A percentile compares a stretch with the other conserved stretches of the same genome.
phyloP scores from a whole-genome alignment of 345 rosid species.

The Eucalyptus erythrocorys region DNA sequence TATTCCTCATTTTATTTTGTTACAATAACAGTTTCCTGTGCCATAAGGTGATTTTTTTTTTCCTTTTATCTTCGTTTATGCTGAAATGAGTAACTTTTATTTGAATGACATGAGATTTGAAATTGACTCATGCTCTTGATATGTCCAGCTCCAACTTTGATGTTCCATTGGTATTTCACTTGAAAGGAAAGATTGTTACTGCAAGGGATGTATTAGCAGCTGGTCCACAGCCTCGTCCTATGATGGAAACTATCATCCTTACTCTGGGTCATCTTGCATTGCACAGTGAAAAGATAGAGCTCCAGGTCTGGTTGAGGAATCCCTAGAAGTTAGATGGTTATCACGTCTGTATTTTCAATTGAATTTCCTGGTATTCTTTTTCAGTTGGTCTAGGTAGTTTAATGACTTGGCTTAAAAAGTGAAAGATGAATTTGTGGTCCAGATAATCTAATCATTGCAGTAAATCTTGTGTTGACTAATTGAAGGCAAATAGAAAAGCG shows the following conservation, averaged over 20 bases:
- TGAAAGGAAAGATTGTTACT: slow-evolving; percentile 55
- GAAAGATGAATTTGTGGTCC: neutral
- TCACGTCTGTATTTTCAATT: neutral
- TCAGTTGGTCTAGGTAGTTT: neutral
- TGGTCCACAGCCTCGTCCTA: slow-evolving; percentile 63
- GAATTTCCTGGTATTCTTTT: neutral
- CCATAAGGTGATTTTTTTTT: neutral
- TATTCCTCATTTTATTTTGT: neutral
- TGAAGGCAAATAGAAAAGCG: neutral
- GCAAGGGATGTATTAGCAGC: slow-evolving; percentile 63
- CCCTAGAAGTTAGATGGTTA: neutral
- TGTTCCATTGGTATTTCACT: slow-evolving; percentile 40
- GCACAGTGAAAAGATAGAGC: slow-evolving; percentile 78
- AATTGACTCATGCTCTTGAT: neutral
- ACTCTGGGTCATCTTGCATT: slow-evolving; percentile 87
- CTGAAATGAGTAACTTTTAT: neutral
- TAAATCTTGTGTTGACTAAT: neutral
- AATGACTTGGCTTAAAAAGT: neutral
- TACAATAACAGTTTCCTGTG: neutral
- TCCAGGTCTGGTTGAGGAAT: slow-evolving; percentile 36
- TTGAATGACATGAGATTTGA: neutral
- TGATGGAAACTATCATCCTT: slow-evolving; percentile 60
- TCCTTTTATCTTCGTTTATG: neutral
- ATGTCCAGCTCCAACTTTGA: slow-evolving; percentile 73
- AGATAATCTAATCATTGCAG: neutral